phyloP scores from a whole-genome alignment of 2,329 filamentous ascomycete genomes.

The Davidsoniella virescens region DNA sequence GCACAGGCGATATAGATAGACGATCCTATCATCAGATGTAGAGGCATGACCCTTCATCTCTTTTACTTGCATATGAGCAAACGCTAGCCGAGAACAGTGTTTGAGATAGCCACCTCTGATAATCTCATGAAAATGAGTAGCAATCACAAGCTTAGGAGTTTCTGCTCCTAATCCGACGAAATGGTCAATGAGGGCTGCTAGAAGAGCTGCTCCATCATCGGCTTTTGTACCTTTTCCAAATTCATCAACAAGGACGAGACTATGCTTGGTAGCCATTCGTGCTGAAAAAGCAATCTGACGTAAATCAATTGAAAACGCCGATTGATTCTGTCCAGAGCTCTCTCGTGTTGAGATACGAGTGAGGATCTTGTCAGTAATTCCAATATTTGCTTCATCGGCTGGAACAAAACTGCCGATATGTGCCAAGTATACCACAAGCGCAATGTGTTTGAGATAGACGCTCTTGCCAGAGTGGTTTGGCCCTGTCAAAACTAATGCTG shows the following conservation, averaged over 20 bases:
- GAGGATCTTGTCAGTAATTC: constrained; percentile 82
- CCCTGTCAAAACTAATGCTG: constrained; percentile 67
- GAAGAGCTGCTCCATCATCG: constrained; percentile 41
- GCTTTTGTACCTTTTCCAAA: constrained; percentile 54
- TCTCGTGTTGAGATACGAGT: constrained; percentile 67
- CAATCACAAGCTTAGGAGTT: constrained; percentile 40
- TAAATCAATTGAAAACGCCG: constrained; percentile 59
- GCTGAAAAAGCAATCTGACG: constrained; percentile 71
- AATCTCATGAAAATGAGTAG: constrained; percentile 55
- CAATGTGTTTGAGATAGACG: constrained; percentile 84
- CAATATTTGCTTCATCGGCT: constrained; percentile 57
- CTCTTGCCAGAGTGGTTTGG: constrained; percentile 97
- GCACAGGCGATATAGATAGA: constrained; percentile 56
- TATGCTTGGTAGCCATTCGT: constrained; percentile 56
- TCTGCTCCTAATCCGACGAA: constrained; percentile 30
- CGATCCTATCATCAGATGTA: constrained; percentile 44
- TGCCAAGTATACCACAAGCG: constrained; percentile 78
- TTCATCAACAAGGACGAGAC: constrained; percentile 80
- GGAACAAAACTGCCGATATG: constrained; percentile 90
- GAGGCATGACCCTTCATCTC: constrained; percentile 35
- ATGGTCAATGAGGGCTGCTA: constrained; percentile 40
- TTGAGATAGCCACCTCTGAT: constrained; percentile 47
- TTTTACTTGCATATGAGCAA: constrained; percentile 56
- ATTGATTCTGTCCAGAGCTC: constrained; percentile 41
- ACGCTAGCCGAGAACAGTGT: constrained; percentile 24